Evolutionary conservation across 495 filamentous ascomycete species (phyloP).

Genomic region (Platismatia glauca): DNA sequence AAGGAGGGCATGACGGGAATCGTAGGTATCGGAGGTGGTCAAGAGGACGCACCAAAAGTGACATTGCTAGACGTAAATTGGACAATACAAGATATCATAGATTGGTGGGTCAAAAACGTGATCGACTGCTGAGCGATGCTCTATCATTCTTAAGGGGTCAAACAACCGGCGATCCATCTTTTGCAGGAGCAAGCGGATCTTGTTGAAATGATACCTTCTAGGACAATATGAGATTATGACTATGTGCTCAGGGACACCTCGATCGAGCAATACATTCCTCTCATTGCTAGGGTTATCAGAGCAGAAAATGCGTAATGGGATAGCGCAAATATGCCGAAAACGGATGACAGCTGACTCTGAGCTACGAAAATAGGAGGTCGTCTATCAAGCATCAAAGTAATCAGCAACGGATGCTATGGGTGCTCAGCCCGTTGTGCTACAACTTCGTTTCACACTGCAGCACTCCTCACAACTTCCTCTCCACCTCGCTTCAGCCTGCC

Average conservation of each 20-base stretch:
- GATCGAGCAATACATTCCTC: background rate
- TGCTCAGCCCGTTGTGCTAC: background rate
- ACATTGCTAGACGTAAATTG: conserved; percentile 35
- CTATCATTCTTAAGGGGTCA: background rate
- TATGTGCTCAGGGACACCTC: background rate
- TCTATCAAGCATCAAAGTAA: background rate
- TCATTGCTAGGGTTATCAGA: background rate
- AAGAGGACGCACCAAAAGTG: conserved; percentile 21
- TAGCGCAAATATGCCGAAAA: background rate
- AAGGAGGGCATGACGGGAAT: conserved; percentile 42
- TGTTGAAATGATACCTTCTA: background rate
- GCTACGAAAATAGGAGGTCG: background rate
- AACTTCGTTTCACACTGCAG: background rate
- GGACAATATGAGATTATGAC: background rate
- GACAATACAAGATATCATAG: conserved; percentile 37
- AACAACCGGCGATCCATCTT: background rate
- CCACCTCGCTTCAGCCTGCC: conserved; percentile 18
- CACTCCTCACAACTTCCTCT: conserved; percentile 19
- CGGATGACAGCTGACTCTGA: background rate
- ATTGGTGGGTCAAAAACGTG: conserved; percentile 38
- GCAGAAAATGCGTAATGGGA: background rate
- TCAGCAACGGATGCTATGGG: background rate
- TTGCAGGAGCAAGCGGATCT: background rate
- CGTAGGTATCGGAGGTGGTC: conserved; percentile 11
- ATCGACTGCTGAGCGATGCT: conserved; percentile 9